These are phyloP conservation scores for Avena sativa DNA, from an alignment of 176 grass and related monocot species.

Conservation along the genomic window DNA sequence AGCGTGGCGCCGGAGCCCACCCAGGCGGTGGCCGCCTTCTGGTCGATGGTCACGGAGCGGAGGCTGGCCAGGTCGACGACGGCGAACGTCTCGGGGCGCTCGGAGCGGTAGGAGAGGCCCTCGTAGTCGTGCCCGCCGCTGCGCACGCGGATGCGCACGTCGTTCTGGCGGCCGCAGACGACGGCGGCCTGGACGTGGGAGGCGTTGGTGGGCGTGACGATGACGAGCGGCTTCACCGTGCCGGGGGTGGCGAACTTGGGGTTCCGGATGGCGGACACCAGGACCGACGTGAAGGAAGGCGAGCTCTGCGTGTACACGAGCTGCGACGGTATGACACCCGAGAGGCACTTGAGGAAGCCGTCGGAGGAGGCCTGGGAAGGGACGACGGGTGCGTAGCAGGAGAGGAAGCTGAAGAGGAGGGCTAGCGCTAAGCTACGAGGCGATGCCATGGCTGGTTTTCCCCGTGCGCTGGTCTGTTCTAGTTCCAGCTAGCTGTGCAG, in stretches of 20 bases:
- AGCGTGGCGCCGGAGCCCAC: slow-evolving; percentile 65
- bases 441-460: background rate
- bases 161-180: slow-evolving; percentile 41
- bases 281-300: slow-evolving; percentile 47
- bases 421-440: background rate
- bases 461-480: background rate
- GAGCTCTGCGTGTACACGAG: slow-evolving; percentile 50
- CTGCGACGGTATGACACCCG: slow-evolving; percentile 7
- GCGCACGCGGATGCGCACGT: slow-evolving; percentile 57
- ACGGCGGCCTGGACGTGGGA: slow-evolving; percentile 64
- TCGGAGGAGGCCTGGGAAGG: slow-evolving; percentile 37
- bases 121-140: slow-evolving; percentile 85
- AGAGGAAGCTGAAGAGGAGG: slow-evolving; percentile 9
- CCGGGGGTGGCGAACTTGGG: slow-evolving; percentile 51
- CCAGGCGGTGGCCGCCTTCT: slow-evolving; percentile 40
- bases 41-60: slow-evolving; percentile 42
- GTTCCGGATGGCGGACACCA: slow-evolving; percentile 65
- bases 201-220: slow-evolving; percentile 57
- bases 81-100: slow-evolving; percentile 42
- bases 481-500: background rate
- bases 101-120: slow-evolving; percentile 66
- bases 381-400: background rate
- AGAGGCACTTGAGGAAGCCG: slow-evolving; percentile 58
- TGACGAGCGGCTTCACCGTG: slow-evolving; percentile 49
- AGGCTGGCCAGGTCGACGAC: slow-evolving; percentile 52